Evolutionary conservation across 164 flowering plant species (phyloP).

Genomic region (Vitis rotundifolia): DNA sequence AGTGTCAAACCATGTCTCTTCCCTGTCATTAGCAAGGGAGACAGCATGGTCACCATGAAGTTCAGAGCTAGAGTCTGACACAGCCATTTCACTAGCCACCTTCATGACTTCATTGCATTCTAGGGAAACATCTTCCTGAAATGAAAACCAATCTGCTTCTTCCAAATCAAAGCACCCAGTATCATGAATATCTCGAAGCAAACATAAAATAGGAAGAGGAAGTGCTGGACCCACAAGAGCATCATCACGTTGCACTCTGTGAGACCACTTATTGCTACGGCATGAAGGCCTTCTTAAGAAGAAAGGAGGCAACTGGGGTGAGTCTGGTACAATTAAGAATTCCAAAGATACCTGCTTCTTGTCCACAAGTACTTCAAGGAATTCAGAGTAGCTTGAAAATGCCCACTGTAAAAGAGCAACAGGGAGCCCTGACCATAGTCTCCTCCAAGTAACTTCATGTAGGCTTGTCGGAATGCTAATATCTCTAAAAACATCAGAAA

Average conservation of each 20-base stretch:
- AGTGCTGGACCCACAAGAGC: slow-evolving; percentile 68
- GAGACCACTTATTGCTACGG: slow-evolving; percentile 52
- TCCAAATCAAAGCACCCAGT: slow-evolving; percentile 18
- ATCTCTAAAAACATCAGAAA: slow-evolving; percentile 35
- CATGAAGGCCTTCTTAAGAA: slow-evolving; percentile 46
- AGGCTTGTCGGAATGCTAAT: slow-evolving; percentile 53
- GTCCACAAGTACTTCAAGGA: slow-evolving; percentile 31
- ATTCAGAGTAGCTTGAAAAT: slow-evolving; percentile 49
- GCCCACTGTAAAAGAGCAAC: slow-evolving; percentile 46
- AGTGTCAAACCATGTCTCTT: slow-evolving; percentile 32
- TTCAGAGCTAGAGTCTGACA: slow-evolving; percentile 15
- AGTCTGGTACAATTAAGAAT: slow-evolving; percentile 53
- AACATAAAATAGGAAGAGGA: slow-evolving; percentile 58
- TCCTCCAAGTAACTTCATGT: slow-evolving; percentile 57
- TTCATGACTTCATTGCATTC: slow-evolving; percentile 43
- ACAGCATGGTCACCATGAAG: slow-evolving; percentile 25
- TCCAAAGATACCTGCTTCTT: slow-evolving; percentile 33
- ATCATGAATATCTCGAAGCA: slow-evolving; percentile 32
- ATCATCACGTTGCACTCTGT: slow-evolving; percentile 31
- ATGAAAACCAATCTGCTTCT: slow-evolving; percentile 24
- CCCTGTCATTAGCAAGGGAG: slow-evolving; percentile 58
- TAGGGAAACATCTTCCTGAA: slow-evolving; percentile 27
- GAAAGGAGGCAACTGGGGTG: slow-evolving; percentile 66
- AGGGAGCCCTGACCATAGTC: slow-evolving; percentile 59
- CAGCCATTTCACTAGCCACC: slow-evolving; percentile 36